Evolutionary conservation across 1,284 basidiomycete genomes (phyloP).

Genomic region (Ustilago nuda): DNA sequence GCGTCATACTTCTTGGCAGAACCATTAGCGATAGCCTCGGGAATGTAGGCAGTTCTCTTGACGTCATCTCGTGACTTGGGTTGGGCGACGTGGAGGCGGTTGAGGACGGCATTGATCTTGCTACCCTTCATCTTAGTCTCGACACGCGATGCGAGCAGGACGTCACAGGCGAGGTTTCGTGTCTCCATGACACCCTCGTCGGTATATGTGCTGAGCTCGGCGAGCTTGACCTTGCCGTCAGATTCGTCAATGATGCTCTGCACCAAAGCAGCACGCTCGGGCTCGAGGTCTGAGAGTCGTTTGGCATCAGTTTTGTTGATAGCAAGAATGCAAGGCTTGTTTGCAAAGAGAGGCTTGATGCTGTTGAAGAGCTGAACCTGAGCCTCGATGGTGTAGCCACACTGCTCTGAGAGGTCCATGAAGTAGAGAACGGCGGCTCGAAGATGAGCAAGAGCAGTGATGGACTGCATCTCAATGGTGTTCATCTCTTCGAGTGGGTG

Average conservation of each 20-base stretch:
- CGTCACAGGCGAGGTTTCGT: slow-evolving; percentile 66
- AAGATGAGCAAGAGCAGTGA: slow-evolving; percentile 68
- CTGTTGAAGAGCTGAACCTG: slow-evolving; percentile 69
- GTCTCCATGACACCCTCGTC: slow-evolving; percentile 68
- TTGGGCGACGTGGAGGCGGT: slow-evolving; percentile 66
- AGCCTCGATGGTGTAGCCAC: slow-evolving; percentile 68
- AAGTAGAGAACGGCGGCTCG: slow-evolving; percentile 68
- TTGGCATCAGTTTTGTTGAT: slow-evolving; percentile 68
- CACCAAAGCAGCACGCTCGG: slow-evolving; percentile 59
- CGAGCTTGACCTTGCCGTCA: slow-evolving; percentile 61
- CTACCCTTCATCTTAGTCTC: slow-evolving; percentile 66
- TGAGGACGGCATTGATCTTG: slow-evolving; percentile 66
- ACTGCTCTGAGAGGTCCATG: slow-evolving; percentile 69
- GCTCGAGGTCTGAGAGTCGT: slow-evolving; percentile 61
- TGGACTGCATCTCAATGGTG: slow-evolving; percentile 70
- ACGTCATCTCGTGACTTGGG: slow-evolving; percentile 66
- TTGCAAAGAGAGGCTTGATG: slow-evolving; percentile 69
- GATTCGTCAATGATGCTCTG: slow-evolving; percentile 61
- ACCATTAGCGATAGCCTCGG: slow-evolving; percentile 56
- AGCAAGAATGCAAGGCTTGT: slow-evolving; percentile 68
- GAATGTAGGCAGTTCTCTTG: slow-evolving; percentile 61
- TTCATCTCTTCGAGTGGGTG: slow-evolving; percentile 70
- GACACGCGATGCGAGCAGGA: slow-evolving; percentile 63
- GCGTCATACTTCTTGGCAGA: slow-evolving; percentile 62
- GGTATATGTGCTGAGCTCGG: slow-evolving; percentile 68